These are phyloP conservation scores for Lepiota venenata DNA, from an alignment of 768 basidiomycete genomes.

Conservation along the genomic window DNA sequence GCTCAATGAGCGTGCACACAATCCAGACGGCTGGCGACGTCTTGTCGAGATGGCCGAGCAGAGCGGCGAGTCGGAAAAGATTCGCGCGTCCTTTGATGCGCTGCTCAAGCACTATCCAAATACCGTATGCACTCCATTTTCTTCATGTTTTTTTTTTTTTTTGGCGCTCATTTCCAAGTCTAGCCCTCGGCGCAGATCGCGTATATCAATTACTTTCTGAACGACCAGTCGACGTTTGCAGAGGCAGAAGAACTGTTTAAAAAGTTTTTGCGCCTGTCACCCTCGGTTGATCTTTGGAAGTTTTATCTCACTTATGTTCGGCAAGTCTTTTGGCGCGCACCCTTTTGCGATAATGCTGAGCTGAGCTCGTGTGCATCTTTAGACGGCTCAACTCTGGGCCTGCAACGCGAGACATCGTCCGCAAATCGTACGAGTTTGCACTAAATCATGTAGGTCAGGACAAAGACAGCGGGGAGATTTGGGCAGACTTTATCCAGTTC, in stretches of 20 bases:
- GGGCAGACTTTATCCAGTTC: constrained; percentile 93
- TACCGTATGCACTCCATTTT: constrained; percentile 55
- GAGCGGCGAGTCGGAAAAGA: constrained; percentile 73
- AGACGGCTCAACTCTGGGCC: constrained; percentile 64
- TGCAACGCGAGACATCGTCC: constrained; percentile 69
- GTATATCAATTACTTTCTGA: constrained; percentile 75
- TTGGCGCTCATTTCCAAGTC: constrained; percentile 7
- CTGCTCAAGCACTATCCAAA: constrained; percentile 87
- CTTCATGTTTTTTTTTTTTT: neutral
- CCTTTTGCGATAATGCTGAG: constrained; percentile 11
- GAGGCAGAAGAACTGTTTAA: constrained; percentile 89
- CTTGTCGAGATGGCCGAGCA: constrained; percentile 76
- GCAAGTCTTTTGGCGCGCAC: constrained; percentile 38
- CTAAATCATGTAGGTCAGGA: constrained; percentile 87
- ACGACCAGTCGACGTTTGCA: constrained; percentile 58
- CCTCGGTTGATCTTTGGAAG: constrained; percentile 88
- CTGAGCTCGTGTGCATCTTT: neutral
- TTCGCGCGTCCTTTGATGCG: constrained; percentile 79
- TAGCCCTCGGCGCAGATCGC: constrained; percentile 83
- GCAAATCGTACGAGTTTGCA: constrained; percentile 92
- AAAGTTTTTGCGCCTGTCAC: constrained; percentile 78
- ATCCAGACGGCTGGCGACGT: constrained; percentile 76
- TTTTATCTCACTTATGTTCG: constrained; percentile 94
- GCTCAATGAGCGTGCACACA: constrained; percentile 64
- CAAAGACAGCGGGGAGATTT: constrained; percentile 88